Evolutionary conservation across 257 asterid genomes (phyloP).

Genomic region (Anisodus acutangulus): DNA sequence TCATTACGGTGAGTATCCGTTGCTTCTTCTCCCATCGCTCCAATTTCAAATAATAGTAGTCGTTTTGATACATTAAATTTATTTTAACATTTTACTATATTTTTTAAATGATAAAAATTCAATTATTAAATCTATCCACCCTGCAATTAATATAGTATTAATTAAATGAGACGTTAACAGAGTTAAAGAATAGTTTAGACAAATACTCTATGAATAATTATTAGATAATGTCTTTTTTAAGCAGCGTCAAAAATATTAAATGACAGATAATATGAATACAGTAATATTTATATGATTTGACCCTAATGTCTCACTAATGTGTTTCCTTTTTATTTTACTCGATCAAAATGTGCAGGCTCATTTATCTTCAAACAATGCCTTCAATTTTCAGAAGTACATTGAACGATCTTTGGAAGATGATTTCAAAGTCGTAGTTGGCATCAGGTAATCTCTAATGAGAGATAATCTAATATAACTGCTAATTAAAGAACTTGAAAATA

Average conservation of each 20-base stretch:
- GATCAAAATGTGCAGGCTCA: slow-evolving; percentile 58
- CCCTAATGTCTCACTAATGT: neutral
- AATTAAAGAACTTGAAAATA: too few species aligned
- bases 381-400: slow-evolving; percentile 72
- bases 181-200: neutral
- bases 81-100: neutral
- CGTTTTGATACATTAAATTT: neutral
- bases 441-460: slow-evolving; percentile 46
- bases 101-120: too few species aligned
- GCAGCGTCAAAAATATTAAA: too few species aligned
- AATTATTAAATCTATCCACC: too few species aligned
- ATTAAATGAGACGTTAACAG: neutral
- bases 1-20: slow-evolving; percentile 58
- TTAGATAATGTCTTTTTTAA: too few species aligned
- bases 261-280: neutral
- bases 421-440: slow-evolving; percentile 70
- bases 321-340: neutral
- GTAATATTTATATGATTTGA: neutral
- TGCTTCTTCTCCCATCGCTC: neutral
- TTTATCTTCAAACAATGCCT: slow-evolving; percentile 61
- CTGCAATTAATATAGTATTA: too few species aligned
- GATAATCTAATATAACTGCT: too few species aligned
- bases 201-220: too few species aligned
- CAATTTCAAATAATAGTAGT: neutral
- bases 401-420: slow-evolving; percentile 77